Evolutionary conservation across 2,329 filamentous ascomycete species (phyloP), one percentile per base, ranked within the genome.

Genomic region (Aspergillus sergii): DNA sequence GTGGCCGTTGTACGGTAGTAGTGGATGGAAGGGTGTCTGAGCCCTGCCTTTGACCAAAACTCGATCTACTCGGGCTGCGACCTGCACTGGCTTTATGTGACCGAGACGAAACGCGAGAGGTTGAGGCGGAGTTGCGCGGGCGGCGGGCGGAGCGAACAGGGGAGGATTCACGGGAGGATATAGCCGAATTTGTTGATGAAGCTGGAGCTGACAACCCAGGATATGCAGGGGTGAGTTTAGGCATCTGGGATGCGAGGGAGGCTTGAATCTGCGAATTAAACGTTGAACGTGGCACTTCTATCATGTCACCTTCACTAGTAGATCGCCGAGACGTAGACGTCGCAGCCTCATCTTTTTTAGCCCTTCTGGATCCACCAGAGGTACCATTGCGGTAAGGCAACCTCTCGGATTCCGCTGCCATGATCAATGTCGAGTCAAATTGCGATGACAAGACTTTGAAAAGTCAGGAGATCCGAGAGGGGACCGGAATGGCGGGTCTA

Each of bases 11-110:
- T 62, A 89, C 82, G 23, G 89, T 82, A 28, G 88, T 84, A 30
- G 88, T 84, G 57, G 88, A 88, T 41, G 88, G 85, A 60, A 85
- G 81, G 61, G 74, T 73, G 23, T 71, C 68, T 58, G 72, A 66
- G 28, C 65, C 68, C 57, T 76, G 64, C 45, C 70, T 68, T n/a
- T 73, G 68, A 51, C 81, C 85, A 62, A 81, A 80, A 68, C 71
- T 73, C 8, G 75, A 73, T 46, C 89, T 85, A 60, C 84, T 82
- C 23, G 89, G 88, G 70, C 88, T 91, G 63, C 84, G 80, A 61
- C 92, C 89, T 65, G 88, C 84, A 75, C 88, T 91, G 74, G 86
- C 88, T 75, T 89, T 90, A 71, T 89, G 87, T 63, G 89, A 88
- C 69, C 85, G 82, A 57, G 82, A 82, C 59, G 77, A 71, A n/a